Evolutionary conservation across 1,139 yeast species (phyloP).

Genomic region (Tardiomyces digboiensis): DNA sequence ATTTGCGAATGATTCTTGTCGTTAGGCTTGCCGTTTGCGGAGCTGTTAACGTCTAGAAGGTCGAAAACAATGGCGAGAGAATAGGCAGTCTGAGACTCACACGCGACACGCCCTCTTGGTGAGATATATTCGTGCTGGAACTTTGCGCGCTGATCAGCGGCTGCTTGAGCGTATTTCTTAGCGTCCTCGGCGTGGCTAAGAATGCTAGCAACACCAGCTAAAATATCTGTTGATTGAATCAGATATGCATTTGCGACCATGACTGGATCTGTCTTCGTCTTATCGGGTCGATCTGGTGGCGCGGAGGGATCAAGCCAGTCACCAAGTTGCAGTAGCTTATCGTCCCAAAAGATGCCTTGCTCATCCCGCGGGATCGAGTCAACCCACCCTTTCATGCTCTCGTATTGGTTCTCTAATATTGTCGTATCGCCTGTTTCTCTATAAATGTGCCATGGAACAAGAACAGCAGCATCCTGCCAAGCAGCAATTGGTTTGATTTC

Average conservation of each 20-base stretch:
- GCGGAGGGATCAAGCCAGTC: conserved; percentile 18
- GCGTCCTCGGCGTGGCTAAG: background rate
- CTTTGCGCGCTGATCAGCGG: background rate
- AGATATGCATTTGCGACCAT: conserved; percentile 15
- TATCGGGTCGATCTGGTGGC: conserved; percentile 15
- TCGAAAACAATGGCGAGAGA: conserved; percentile 11
- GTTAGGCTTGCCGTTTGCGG: background rate
- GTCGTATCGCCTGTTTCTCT: conserved; percentile 8
- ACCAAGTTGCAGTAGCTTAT: conserved; percentile 10
- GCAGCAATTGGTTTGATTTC: conserved; percentile 7
- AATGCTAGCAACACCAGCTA: conserved; percentile 3
- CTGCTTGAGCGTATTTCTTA: background rate
- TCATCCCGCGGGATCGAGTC: conserved; percentile 2
- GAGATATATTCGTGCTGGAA: conserved; percentile 12
- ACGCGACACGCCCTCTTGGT: conserved; percentile 7
- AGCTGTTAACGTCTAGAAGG: conserved; percentile 6
- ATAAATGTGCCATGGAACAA: conserved; percentile 11
- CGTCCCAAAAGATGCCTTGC: conserved; percentile 1
- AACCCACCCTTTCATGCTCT: conserved; percentile 12
- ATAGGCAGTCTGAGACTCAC: conserved; percentile 15
- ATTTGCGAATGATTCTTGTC: background rate
- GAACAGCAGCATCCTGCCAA: conserved; percentile 16
- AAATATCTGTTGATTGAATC: conserved; percentile 5
- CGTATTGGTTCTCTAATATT: conserved; percentile 9
- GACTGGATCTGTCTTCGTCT: conserved; percentile 13